These are phyloP conservation scores for Fusarium sp. DNA, from an alignment of 2,329 filamentous ascomycete genomes.

Conservation along the genomic window DNA sequence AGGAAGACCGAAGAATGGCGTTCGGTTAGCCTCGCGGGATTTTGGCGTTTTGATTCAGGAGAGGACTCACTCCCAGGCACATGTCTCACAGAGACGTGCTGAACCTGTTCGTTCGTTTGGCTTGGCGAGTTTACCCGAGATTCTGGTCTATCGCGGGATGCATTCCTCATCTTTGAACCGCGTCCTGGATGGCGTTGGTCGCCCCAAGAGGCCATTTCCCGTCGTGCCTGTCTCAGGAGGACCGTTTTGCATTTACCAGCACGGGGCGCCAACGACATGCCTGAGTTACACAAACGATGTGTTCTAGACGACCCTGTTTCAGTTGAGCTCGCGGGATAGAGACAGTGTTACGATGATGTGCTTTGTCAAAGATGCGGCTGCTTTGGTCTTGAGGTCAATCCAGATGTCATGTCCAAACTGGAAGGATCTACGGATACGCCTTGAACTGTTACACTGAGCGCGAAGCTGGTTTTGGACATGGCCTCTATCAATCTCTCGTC, in stretches of 20 bases:
- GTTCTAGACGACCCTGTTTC: not conserved
- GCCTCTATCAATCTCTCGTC: not conserved
- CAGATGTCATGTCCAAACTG: not conserved
- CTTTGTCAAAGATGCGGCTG: not conserved
- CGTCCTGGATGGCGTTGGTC: not conserved
- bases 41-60: not conserved
- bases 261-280: not conserved
- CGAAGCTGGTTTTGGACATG: not conserved
- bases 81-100: not conserved
- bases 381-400: not conserved
- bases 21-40: not conserved
- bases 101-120: not conserved
- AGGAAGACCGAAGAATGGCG: not conserved
- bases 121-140: not conserved
- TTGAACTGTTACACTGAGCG: not conserved
- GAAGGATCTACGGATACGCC: not conserved
- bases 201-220: not conserved
- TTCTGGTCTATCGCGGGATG: not conserved
- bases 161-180: constrained; percentile 14
- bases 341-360: not conserved
- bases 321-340: not conserved
- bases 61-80: not conserved
- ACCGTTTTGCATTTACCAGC: constrained; percentile 1
- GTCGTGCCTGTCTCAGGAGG: not conserved
- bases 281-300: not conserved